Base-by-base conservation (phyloP, 2,329 filamentous ascomycete genomes). In the Stachybotrys echinatus region DNA sequence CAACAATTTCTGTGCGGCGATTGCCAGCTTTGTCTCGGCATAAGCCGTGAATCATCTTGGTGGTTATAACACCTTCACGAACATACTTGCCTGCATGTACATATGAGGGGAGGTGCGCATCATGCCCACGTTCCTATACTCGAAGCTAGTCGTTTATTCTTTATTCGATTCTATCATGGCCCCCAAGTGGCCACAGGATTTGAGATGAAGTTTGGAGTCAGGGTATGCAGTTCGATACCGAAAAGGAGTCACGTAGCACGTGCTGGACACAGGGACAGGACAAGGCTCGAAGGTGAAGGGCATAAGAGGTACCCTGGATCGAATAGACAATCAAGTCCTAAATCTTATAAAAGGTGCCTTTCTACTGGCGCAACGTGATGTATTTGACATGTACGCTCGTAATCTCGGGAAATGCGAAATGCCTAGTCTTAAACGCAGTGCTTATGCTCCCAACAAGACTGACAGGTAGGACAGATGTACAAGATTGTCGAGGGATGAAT, bases 1-100 rank as follows among this genome's bases (percentile, higher is more conserved):
- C 50, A 85, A 83, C 66, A 83, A 75, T 58, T 88, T 84, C 61
- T 85, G 83, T 58, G 81, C 80, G 5, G 80, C 81, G 22, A 67
- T 87, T 51, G 79, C 80, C 22, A 59, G 74, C 46, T 84, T 83
- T 63, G 54, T 54, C 46, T 50, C 58, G 49, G 59, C 57, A 42
- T 59, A 59, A 54, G 48, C 27, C 14, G 27, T 14, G 27, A 2
- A 34, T 8, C 14, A 5, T 8, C 14, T 14, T 34, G 5, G 27
- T 3, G 10, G 10, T 34, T 14, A 8, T 5, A 14, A 10, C 19
- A 19, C 6, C 40, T 21, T 19, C 19, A 6, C 18, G 38, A 40
- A 40, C 3, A 40, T 40, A 40, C 19, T 40, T 20, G 38, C 19
- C 5, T 40, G 12, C 19, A n/a, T 8, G 38, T 40, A 40, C 18